phyloP scores from a whole-genome alignment of 2,329 filamentous ascomycete genomes.

The Alternaria sp. region DNA sequence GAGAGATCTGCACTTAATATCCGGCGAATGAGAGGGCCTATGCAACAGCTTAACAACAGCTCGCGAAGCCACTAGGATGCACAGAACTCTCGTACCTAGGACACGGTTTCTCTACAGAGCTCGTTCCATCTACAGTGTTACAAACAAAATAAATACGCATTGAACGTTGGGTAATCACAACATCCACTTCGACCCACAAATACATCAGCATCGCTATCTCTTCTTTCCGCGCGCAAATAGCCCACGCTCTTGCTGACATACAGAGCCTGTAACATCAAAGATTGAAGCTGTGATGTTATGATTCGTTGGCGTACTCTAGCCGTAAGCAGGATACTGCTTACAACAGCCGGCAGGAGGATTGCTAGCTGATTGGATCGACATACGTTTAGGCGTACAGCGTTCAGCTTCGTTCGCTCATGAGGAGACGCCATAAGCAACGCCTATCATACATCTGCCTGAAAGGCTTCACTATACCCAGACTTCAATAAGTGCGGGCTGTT shows the following conservation, averaged over 20 bases:
- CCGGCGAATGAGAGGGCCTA: not conserved
- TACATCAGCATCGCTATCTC: not conserved
- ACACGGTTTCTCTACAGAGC: not conserved
- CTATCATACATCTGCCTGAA: not conserved
- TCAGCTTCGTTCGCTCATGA: not conserved
- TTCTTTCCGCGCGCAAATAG: not conserved
- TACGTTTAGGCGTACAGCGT: not conserved
- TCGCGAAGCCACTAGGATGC: not conserved
- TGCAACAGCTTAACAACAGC: not conserved
- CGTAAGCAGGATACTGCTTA: conserved; percentile 13
- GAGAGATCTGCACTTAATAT: not conserved
- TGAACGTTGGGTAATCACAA: not conserved
- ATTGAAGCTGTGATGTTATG: not conserved
- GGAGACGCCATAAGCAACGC: not conserved
- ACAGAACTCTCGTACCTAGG: not conserved
- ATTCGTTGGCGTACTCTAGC: not conserved
- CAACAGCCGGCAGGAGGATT: not conserved
- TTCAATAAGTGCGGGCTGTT: not conserved
- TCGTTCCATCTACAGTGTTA: not conserved
- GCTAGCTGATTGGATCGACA: not conserved
- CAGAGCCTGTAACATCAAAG: not conserved
- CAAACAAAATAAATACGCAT: not conserved
- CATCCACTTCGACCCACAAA: not conserved
- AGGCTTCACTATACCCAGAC: not conserved
- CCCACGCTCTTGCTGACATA: not conserved